These are phyloP conservation scores for Saxispiralis lemnorum DNA, from an alignment of 495 filamentous ascomycete genomes.

Conservation along the genomic window DNA sequence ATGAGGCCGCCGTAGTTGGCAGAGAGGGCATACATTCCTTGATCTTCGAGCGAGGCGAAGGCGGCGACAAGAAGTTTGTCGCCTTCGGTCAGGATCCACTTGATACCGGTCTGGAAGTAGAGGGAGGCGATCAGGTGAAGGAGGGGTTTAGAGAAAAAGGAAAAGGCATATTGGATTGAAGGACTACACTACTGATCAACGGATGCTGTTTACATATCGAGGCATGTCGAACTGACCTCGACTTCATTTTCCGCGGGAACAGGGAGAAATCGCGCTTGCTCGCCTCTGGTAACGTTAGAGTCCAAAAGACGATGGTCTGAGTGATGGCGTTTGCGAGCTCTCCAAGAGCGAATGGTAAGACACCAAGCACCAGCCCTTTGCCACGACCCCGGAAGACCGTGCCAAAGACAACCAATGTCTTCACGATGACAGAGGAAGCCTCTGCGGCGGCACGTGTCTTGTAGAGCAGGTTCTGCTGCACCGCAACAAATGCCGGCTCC, in stretches of 20 bases:
- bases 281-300: slow-evolving; percentile 14
- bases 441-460: slow-evolving; percentile 66
- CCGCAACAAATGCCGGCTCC: slow-evolving; percentile 72
- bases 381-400: slow-evolving; percentile 40
- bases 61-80: slow-evolving; percentile 72
- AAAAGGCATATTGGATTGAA: slow-evolving; percentile 33
- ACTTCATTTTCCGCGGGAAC: slow-evolving; percentile 29
- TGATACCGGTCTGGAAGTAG: slow-evolving; percentile 71
- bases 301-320: slow-evolving; percentile 47
- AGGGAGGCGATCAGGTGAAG: slow-evolving; percentile 54
- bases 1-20: slow-evolving; percentile 86
- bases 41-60: slow-evolving; percentile 55
- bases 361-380: slow-evolving; percentile 38
- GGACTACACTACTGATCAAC: slow-evolving; percentile 15
- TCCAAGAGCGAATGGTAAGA: slow-evolving; percentile 77
- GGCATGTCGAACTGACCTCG: slow-evolving; percentile 25
- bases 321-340: slow-evolving; percentile 58
- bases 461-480: slow-evolving; percentile 65
- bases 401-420: slow-evolving; percentile 55
- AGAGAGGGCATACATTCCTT: slow-evolving; percentile 87
- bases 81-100: slow-evolving; percentile 84
- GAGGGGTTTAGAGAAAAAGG: slow-evolving; percentile 49
- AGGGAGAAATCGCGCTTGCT: slow-evolving; percentile 19
- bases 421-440: slow-evolving; percentile 53
- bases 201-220: slow-evolving; percentile 6